Evolutionary conservation across 805 yeast genomes (phyloP), one percentile per base, ranked within the genome.

Genomic region (Wickerhamiella occidentalis): DNA sequence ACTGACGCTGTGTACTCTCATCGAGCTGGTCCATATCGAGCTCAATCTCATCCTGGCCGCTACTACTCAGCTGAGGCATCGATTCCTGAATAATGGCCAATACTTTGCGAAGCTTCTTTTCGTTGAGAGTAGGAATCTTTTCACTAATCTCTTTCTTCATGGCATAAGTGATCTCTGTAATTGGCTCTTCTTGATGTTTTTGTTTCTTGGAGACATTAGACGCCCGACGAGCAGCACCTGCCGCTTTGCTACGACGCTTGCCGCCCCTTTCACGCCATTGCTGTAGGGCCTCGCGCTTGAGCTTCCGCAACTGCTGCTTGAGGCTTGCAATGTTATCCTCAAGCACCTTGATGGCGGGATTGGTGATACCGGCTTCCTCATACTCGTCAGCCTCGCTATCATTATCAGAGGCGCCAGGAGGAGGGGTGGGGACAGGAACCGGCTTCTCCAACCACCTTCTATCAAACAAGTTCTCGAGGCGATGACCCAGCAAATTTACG

Each of bases 101-200:
- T 29, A 87, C 94, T 52, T 83, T 82, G 57, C 81, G 84, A 58
- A 90, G 70, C 68, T 85, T 85, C 65, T 81, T 78, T 56, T 87
- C 94, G 40, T 86, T 76, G 46, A 75, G 63, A 54, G 80, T 68
- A 52, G 78, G 79, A 63, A 92, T 88, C 56, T 80, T 80, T 61
- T 87, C 96, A 50, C 87, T 78, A 51, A 92, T 80, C 64, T 86
- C 92, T 63, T 85, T 85, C 75, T 92, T 92, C 97, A 90, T 90
- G 61, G 88, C 97, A 63, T 85, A 92, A 0, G 96, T 85, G 48
- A 90, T 86, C 17, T 44, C 44, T 2, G 40, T 60, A n/a, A 51
- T 50, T 1, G 57, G 54, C 18, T 54, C 50, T 3, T 57, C 51
- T 48, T 51, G 23, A 46, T 56, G 38, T 53, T 47, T 61, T n/a